These are phyloP conservation scores for Fusarium multiceps DNA, from an alignment of 2,329 filamentous ascomycete species.

Conservation along the genomic window DNA sequence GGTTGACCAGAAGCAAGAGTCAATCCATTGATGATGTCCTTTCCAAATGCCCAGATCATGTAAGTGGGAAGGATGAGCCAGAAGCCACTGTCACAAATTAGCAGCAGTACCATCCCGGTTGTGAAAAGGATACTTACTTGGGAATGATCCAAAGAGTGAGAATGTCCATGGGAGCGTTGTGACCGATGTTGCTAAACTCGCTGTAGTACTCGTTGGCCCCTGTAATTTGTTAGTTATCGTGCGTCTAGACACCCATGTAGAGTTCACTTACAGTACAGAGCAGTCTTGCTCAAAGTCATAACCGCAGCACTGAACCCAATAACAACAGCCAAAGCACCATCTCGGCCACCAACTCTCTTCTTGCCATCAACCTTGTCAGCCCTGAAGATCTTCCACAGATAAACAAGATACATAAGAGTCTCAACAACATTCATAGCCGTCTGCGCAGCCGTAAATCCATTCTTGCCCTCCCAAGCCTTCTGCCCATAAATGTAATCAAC, in stretches of 20 bases:
- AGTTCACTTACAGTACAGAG: constrained; percentile 65
- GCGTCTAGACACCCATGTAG: rapidly evolving
- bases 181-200: constrained; percentile 67
- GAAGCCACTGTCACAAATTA: constrained; percentile 55
- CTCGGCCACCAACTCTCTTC: constrained; percentile 52
- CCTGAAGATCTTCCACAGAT: constrained; percentile 60
- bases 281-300: constrained; percentile 72
- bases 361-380: constrained; percentile 37
- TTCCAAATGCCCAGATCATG: constrained; percentile 62
- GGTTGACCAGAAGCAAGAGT: constrained; percentile 51
- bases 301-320: constrained; percentile 65
- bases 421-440: constrained; percentile 75
- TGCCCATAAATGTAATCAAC: constrained; percentile 87
- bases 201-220: constrained; percentile 68
- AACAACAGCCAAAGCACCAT: constrained; percentile 59
- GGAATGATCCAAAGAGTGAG: constrained; percentile 68
- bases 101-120: neutral
- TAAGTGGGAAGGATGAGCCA: constrained; percentile 66
- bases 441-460: constrained; percentile 85
- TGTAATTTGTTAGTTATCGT: constrained; percentile 45
- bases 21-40: constrained; percentile 61
- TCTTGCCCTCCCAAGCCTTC: constrained; percentile 72
- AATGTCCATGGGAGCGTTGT: constrained; percentile 60
- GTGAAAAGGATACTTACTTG: constrained; percentile 57
- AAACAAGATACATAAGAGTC: constrained; percentile 69